These are phyloP conservation scores for Arthroderma sp. DNA, from an alignment of 2,329 filamentous ascomycete species.

Conservation along the genomic window DNA sequence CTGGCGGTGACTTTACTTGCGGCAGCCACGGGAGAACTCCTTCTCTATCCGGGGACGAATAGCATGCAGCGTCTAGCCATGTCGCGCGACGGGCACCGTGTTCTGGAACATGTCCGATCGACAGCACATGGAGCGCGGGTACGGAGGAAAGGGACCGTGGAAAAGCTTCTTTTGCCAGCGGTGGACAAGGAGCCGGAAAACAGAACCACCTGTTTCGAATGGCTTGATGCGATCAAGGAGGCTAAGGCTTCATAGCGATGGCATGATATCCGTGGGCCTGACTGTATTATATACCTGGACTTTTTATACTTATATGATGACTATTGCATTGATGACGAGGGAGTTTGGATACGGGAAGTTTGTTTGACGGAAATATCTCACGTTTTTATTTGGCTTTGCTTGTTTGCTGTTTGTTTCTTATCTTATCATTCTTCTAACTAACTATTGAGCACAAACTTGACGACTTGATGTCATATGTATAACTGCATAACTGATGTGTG, in stretches of 20 bases:
- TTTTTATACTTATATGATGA: no score
- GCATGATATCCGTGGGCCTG: no score
- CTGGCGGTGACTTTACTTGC: constrained; percentile 33
- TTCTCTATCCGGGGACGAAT: constrained; percentile 28
- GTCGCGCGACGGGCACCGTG: constrained; percentile 31
- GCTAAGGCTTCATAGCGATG: background rate
- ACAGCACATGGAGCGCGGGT: constrained; percentile 26
- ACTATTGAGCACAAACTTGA: no score
- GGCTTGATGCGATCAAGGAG: constrained; percentile 15
- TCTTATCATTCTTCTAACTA: no score
- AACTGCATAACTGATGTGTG: no score
- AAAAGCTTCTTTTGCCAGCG: constrained; percentile 25
- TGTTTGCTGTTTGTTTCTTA: no score
- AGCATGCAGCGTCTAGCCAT: constrained; percentile 30
- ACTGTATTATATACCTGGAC: no score
- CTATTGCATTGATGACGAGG: no score
- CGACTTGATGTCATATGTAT: no score
- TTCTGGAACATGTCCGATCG: constrained; percentile 28
- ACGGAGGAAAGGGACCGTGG: constrained; percentile 28
- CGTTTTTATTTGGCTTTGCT: no score
- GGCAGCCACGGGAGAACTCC: constrained; percentile 32
- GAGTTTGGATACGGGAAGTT: no score
- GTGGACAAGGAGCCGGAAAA: constrained; percentile 25
- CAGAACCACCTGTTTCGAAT: constrained; percentile 20
- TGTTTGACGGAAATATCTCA: no score